phyloP scores from a whole-genome alignment of 306 rosid species.

The Dicorynia guianensis region DNA sequence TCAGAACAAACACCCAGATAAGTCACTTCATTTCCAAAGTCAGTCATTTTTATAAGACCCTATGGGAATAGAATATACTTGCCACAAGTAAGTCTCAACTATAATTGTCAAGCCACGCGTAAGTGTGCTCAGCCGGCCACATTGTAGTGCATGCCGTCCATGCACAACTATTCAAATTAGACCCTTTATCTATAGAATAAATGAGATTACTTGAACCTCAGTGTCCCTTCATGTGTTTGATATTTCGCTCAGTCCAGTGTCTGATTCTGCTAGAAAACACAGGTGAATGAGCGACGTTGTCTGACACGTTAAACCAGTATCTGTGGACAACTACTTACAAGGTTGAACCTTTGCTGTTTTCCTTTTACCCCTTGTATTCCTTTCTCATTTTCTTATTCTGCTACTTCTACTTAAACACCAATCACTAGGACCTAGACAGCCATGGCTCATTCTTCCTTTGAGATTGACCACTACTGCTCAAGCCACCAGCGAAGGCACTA shows the following conservation, averaged over 20 bases:
- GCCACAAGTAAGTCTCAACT: not conserved
- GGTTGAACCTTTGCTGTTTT: slow-evolving; percentile 23
- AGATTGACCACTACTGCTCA: slow-evolving; percentile 45
- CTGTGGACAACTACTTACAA: slow-evolving; percentile 26
- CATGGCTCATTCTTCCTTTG: slow-evolving; percentile 66
- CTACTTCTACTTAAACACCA: slow-evolving; percentile 7
- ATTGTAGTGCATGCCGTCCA: slow-evolving; percentile 47
- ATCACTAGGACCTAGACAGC: slow-evolving; percentile 20
- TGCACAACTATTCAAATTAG: not conserved
- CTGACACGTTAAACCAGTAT: slow-evolving; percentile 29
- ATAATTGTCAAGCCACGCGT: too few species aligned
- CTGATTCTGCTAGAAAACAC: slow-evolving; percentile 10
- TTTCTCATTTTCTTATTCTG: not conserved
- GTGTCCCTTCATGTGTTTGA: not conserved
- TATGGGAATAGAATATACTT: too few species aligned
- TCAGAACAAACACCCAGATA: not conserved
- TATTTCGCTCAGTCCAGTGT: slow-evolving; percentile 8
- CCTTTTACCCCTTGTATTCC: not conserved
- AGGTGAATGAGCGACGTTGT: slow-evolving; percentile 36
- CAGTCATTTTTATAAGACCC: not conserved
- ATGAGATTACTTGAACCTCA: not conserved
- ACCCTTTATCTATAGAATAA: not conserved
- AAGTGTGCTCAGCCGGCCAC: slow-evolving; percentile 49
- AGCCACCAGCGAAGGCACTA: slow-evolving; percentile 39
- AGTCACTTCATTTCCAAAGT: slow-evolving; percentile 23